Conservation (phyloP, 257 asterid species). For the Hygrophila difformis region DNA sequence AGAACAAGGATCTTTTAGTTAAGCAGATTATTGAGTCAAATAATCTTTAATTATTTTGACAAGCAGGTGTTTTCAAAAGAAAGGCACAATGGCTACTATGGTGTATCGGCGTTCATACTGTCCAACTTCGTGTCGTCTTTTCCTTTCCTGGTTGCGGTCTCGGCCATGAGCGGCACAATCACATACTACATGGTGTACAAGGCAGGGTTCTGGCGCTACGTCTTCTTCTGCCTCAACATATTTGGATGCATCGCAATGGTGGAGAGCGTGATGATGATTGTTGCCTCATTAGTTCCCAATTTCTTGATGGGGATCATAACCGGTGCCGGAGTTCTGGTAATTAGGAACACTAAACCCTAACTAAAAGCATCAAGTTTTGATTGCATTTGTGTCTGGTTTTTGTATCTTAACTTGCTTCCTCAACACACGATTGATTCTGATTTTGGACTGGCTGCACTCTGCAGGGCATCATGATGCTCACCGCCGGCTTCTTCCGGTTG, state of each 20-base stretch:
- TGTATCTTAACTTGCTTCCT: no score
- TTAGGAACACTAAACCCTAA: conserved; percentile 24
- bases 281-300: conserved; percentile 84
- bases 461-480: conserved; percentile 98
- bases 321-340: conserved; percentile 97
- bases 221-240: conserved; percentile 63
- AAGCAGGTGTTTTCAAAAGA: conserved; percentile 65
- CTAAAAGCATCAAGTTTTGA: conserved; percentile 2
- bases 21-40: neutral
- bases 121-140: conserved; percentile 84
- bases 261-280: conserved; percentile 97
- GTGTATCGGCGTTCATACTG: conserved; percentile 61
- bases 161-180: conserved; percentile 53
- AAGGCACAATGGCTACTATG: conserved; percentile 83
- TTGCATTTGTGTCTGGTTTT: neutral
- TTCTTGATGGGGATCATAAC: conserved; percentile 94
- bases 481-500: conserved; percentile 87
- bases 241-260: conserved; percentile 88
- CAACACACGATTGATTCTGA: neutral
- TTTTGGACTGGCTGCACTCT: neutral
- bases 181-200: conserved; percentile 74
- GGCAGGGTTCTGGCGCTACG: conserved; percentile 46
- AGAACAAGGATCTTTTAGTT: no score
- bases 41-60: neutral
- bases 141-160: conserved; percentile 72